Base-by-base conservation (phyloP, 2,329 filamentous ascomycete genomes). In the Hypoxylon sp. region DNA sequence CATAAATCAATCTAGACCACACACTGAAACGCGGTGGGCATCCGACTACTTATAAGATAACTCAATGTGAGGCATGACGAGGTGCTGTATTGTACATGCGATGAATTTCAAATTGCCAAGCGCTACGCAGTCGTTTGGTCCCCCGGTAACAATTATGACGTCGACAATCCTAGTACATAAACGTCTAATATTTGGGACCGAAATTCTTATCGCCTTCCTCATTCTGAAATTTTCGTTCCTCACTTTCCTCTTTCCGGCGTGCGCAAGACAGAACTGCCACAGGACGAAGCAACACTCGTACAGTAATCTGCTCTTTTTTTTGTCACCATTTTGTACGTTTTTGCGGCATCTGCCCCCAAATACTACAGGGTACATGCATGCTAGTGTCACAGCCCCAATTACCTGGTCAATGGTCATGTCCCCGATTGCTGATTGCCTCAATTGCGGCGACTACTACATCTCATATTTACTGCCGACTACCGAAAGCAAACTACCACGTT, bases 91-190 rank as follows among this genome's bases (percentile, higher is more conserved):
- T n/a, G 39, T 55, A 55, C 24, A 20, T 17, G 17, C 46, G 19
- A 22, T 15, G 20, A 47, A 61, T 64, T 61, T 55, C 52, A 57
- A 61, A 64, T 61, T 46, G 51, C 34, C 48, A 64, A 28, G 47
- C 17, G 30, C 24, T 52, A 60, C 34, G 48, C 24, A 15, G 41
- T n/a, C 3, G 48, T 49, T 53, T 44, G 43, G 47, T 24, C 11
- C 11, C 11, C 22, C 11, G 51, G 44, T 57, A 28, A 57, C 46
- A 50, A 51, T 39, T 56, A 64, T 64, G 62, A 64, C 62, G 62
- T 64, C 44, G 62, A 47, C 30, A 53, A 54, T 48, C 17, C 37
- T 11, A 4, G 17, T 3, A 41, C 17, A 3, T 3, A 7, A 41
- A 34, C 13, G 7, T 15, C 34, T 4, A 39, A 17, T 17, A 41